phyloP scores from a whole-genome alignment of 352 stramenopile genomes.

The Pythium graminicola region DNA sequence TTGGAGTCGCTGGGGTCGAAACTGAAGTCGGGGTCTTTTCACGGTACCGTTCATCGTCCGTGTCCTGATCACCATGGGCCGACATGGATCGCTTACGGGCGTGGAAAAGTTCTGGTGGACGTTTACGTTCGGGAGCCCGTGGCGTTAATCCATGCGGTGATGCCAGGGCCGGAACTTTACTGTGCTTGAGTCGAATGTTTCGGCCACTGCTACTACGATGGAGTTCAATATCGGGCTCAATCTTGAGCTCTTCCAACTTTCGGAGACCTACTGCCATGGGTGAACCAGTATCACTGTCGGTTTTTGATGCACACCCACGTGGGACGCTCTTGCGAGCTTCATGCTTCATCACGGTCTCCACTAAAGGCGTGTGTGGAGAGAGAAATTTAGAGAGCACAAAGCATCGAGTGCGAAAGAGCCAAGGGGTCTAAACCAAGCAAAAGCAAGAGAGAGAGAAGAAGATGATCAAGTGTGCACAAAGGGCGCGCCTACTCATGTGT shows the following conservation, averaged over 20 bases:
- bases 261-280: background rate
- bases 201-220: slow-evolving; percentile 24
- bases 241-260: slow-evolving; percentile 20
- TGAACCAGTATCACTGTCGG: background rate
- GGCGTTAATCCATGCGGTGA: slow-evolving; percentile 22
- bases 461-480: background rate
- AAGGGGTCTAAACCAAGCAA: background rate
- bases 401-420: slow-evolving; percentile 6
- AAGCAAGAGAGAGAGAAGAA: background rate
- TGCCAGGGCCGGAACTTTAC: background rate
- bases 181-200: slow-evolving; percentile 27
- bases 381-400: background rate
- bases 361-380: background rate
- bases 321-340: slow-evolving; percentile 10
- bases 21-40: background rate
- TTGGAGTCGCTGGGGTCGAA: background rate
- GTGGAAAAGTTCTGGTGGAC: slow-evolving; percentile 5
- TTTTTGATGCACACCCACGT: background rate
- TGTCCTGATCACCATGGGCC: slow-evolving; percentile 1
- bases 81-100: slow-evolving; percentile 11
- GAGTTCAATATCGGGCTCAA: slow-evolving; percentile 20
- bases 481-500: too few relatives aligned
- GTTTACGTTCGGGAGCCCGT: slow-evolving; percentile 11
- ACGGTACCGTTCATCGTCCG: background rate
- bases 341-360: slow-evolving; percentile 19